Conservation (phyloP, 129 eudicot genomes). For the Flaveria robusta region DNA sequence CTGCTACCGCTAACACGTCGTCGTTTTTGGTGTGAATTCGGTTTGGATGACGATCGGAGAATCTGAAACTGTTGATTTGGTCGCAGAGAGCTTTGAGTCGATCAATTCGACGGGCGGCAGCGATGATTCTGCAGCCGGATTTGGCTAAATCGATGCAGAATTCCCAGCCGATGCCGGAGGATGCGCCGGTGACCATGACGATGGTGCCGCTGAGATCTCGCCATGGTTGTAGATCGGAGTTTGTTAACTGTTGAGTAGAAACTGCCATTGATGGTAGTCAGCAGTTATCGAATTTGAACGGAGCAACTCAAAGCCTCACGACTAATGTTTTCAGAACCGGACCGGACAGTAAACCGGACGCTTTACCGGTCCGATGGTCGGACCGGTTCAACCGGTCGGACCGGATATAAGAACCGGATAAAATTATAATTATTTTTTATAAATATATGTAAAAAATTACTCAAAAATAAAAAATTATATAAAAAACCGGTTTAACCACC, state of each 20-base stretch:
- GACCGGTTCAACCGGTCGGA: too few species aligned
- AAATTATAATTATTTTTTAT: too few species aligned
- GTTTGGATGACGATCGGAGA: not conserved
- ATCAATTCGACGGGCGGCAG: conserved; percentile 18
- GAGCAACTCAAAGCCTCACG: not conserved
- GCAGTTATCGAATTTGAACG: not conserved
- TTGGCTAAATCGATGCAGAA: conserved; percentile 23
- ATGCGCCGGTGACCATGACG: conserved; percentile 28
- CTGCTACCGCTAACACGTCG: conserved; percentile 41
- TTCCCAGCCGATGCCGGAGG: conserved; percentile 25
- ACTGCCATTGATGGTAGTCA: not conserved
- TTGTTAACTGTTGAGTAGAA: not conserved
- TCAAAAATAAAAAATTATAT: too few species aligned
- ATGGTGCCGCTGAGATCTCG: conserved; percentile 11
- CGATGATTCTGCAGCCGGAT: conserved; percentile 14
- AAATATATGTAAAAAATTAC: too few species aligned
- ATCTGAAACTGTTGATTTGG: not conserved
- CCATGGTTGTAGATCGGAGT: conserved; percentile 1
- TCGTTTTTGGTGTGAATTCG: not conserved
- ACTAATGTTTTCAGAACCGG: too few species aligned
- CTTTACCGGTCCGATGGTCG: too few species aligned
- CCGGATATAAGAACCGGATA: too few species aligned
- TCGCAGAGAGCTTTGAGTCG: conserved; percentile 19
- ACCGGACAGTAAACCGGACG: too few species aligned
- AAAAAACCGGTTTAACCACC: too few species aligned